Evolutionary conservation across 305 asterid genomes (phyloP).

Genomic region (Fraxinus xanthoxyloides): DNA sequence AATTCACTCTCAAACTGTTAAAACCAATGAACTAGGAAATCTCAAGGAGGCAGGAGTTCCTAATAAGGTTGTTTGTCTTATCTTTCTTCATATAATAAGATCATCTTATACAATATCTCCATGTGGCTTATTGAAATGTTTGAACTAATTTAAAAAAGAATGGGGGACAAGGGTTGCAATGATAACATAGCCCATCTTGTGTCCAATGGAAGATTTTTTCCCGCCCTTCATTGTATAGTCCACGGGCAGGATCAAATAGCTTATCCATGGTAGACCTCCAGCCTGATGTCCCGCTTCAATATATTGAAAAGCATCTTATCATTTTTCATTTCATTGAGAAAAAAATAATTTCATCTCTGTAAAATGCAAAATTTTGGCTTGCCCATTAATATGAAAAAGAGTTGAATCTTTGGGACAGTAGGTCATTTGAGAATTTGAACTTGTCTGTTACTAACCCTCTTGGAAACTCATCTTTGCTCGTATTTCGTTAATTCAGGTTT

Average conservation of each 20-base stretch:
- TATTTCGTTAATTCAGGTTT: background rate
- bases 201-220: background rate
- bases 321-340: background rate
- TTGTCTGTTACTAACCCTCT: background rate
- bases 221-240: background rate
- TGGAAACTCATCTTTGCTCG: background rate
- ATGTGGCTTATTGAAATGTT: background rate
- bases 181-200: background rate
- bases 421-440: background rate
- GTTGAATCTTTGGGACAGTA: background rate
- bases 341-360: background rate
- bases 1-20: background rate
- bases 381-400: background rate
- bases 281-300: background rate
- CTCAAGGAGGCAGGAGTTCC: background rate
- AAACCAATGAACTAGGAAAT: background rate
- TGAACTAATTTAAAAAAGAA: background rate
- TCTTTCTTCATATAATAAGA: background rate
- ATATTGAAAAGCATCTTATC: background rate
- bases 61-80: background rate
- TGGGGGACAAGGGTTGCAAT: background rate
- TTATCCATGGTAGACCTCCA: background rate
- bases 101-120: background rate
- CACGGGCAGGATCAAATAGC: background rate
- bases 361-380: background rate